phyloP scores from a whole-genome alignment of 129 eudicot species.

The Rutidosis leptorrhynchoides region DNA sequence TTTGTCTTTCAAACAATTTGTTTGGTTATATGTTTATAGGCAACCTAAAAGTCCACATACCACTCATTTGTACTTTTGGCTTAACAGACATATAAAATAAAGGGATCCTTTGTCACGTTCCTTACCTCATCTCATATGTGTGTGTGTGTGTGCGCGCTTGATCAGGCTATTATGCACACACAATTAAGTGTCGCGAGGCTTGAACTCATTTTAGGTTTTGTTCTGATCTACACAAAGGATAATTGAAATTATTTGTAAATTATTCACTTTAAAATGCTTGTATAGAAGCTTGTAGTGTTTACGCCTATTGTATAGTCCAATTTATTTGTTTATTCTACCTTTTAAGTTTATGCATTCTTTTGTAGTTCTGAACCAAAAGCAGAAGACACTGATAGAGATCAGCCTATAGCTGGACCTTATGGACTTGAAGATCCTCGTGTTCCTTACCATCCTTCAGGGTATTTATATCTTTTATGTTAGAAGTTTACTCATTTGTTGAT shows the following conservation, averaged over 20 bases:
- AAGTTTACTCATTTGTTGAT: background rate
- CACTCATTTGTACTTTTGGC: background rate
- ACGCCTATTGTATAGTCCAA: background rate
- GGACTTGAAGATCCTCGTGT: slow-evolving; percentile 30
- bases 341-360: slow-evolving; percentile 6
- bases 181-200: background rate
- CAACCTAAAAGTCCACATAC: background rate
- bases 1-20: background rate
- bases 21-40: background rate
- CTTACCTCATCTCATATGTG: background rate
- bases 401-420: slow-evolving; percentile 28
- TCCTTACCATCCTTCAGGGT: slow-evolving; percentile 49
- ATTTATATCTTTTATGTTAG: background rate
- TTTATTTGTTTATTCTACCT: background rate
- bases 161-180: slow-evolving; percentile 1
- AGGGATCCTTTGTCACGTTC: background rate
- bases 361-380: slow-evolving; percentile 40
- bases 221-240: background rate
- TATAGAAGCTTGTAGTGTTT: background rate
- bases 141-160: slow-evolving; percentile 1
- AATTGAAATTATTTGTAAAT: background rate
- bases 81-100: background rate
- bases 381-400: slow-evolving; percentile 29
- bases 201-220: slow-evolving; percentile 1
- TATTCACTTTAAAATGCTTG: background rate